Evolutionary conservation across 768 basidiomycete species (phyloP), one percentile per base, ranked within the genome.

Genomic region (Pleurotus cornucopiae): DNA sequence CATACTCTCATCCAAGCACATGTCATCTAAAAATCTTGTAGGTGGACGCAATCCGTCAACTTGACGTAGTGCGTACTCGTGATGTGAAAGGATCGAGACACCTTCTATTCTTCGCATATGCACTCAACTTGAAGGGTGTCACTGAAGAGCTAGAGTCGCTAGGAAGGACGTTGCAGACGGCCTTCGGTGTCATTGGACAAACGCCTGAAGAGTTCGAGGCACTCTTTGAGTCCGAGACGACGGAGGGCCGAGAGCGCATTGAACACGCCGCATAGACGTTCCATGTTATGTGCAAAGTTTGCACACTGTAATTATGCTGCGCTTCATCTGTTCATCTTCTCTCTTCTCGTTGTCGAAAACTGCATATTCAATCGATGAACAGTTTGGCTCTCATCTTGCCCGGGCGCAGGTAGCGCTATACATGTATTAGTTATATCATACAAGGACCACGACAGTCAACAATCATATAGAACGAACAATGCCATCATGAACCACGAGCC

Each of bases 81-180:
- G 85, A 91, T 34, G 85, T 88, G 12, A 84, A 88, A 62, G 89
- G 84, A 1, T 94, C 93, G 1, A 76, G 86, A 16, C 90, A 97
- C 62, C 75, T 99, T 3, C 77, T 98, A 16, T 98, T 92, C 72
- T 95, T 96, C 63, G 94, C 94, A 1, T 98, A 98, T 63, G 91
- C 91, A 0, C 75, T 94, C 57, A 89, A 91, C 54, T 95, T 97
- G 93, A 89, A 92, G 67, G 93, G 94, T 5, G 39, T 61, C 9
- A 97, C 94, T 6, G 79, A 83, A 51, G 93, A 98, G 64, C 79
- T 99, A 12, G 93, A 97, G 54, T 80, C 73, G 52, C 75, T 98
- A 1, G 96, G 97, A 0, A 70, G 70, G 39, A 89, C 84, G 21
- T 74, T 96, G 57, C 96, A 98, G 67, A 83, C 86, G 51, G 87